Base-by-base conservation (phyloP, 306 rosid genomes). In the Notholithocarpus densiflorus region DNA sequence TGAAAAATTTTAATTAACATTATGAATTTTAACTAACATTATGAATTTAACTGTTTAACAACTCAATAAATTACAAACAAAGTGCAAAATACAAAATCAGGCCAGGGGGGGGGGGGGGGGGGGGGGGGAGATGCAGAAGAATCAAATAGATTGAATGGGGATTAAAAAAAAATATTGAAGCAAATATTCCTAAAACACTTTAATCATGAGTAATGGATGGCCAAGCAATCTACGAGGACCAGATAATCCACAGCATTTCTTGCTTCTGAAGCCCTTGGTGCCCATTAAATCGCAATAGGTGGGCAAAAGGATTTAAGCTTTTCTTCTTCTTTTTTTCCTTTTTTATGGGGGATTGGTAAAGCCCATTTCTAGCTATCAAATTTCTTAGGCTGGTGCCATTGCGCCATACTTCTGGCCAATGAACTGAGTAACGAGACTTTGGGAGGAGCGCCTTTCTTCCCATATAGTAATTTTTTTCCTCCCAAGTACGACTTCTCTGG, bases 401-500 rank as follows among this genome's bases (percentile, higher is more conserved):
- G 94, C 3, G 83, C 84, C 82, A 91, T 77, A 62, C 77, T 86
- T 84, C 81, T 90, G 60, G 93, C 87, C 84, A 91, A 84, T 48
- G 91, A 89, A 65, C 90, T 59, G n/a, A 93, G 89, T 75, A 90
- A 83, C 73, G 97, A 84, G 27, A 71, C 78, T 83, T 84, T 93
- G 21, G 87, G 74, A 61, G 94, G 88, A 72, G 89, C 78, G 32
- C 90, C 98, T 82, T 83, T 90, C 89, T 86, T 91, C 61, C 97
- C 98, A 68, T 86, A 86, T 56, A 96, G 84, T 85, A 96, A 86
- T 85, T 86, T 90, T 79, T 96, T 96, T 69, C 98, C 96, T 81
- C 88, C 96, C 88, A 96, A 87, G 82, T 96, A 98, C 3, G 99
- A 91, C 82, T 84, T 89, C 56, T 79, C 83, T 17, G 99, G 98